Base-by-base conservation (phyloP, 2,329 filamentous ascomycete genomes). In the Penicillium sp. region DNA sequence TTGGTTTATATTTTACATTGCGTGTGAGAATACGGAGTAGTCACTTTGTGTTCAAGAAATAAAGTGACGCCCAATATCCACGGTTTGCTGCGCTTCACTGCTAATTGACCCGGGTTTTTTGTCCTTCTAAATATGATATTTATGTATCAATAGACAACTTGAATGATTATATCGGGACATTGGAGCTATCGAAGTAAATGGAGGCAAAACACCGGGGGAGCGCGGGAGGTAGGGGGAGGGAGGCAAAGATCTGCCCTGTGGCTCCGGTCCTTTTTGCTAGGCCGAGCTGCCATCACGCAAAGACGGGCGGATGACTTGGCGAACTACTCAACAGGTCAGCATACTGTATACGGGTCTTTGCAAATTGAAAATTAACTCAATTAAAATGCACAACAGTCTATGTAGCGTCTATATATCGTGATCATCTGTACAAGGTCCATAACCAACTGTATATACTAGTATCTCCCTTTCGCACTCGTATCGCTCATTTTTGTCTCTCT, bases 351-450 rank as follows among this genome's bases (percentile, higher is more conserved):
- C 23, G 3, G 23, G 13, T 11, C 3, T 19, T 50, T 38, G 2
- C 29, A 21, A 27, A 29, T 36, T 38, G 5, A 38, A 44, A 36
- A 23, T 11, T 25, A 34, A 34, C 2, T 36, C 15, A 11, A 31
- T 51, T 13, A 25, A 33, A 23, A 50, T 43, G 21, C 19, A 34
- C 33, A 9, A 38, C 16, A 27, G 40, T 50, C 7, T 45, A 45
- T 55, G 13, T 13, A 47, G 31, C 40, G 25, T 52, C 25, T 56
- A 46, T 53, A 33, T 5, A 47, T 45, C 31, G 31, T 55, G 23
- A 27, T 34, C 40, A 33, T 46, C 34, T 47, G 40, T 46, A 34
- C 40, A 46, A 34, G 21, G 7, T 11, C 15, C 9, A 27, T 48
- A 45, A 46, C 13, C 8, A 36, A 21, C 16, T 41, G 16, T 55